phyloP scores from a whole-genome alignment of 176 grass and related monocot genomes.

The Themeda triandra region DNA sequence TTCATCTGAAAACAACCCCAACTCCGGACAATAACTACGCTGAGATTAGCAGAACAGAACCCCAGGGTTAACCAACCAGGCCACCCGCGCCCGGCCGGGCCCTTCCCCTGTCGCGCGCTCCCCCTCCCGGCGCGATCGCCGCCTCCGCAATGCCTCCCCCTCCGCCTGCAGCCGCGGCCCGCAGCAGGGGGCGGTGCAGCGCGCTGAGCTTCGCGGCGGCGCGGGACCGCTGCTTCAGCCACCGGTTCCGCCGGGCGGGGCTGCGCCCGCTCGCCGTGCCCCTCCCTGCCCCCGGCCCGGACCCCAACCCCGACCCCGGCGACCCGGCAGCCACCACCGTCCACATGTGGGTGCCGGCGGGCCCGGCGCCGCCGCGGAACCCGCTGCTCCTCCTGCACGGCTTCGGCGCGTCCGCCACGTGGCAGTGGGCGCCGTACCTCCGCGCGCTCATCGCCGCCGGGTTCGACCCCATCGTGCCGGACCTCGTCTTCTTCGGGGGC shows the following conservation, averaged over 20 bases:
- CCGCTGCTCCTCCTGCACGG: constrained; percentile 85
- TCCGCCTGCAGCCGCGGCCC: constrained; percentile 19
- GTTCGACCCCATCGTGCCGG: constrained; percentile 88
- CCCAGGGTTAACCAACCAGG: not conserved
- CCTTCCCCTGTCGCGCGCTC: not conserved
- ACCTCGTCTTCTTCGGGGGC: constrained; percentile 91
- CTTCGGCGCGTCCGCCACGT: constrained; percentile 85
- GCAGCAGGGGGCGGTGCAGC: constrained; percentile 13
- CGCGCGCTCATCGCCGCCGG: constrained; percentile 64
- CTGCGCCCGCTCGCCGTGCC: constrained; percentile 48
- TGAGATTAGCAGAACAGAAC: constrained; percentile 22
- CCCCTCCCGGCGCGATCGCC: not conserved
- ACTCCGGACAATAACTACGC: not conserved
- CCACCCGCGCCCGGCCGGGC: too few species aligned
- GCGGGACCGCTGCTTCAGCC: constrained; percentile 69
- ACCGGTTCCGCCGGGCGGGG: constrained; percentile 57
- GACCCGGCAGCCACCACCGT: constrained; percentile 45
- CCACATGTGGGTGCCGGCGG: constrained; percentile 70
- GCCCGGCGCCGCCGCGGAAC: constrained; percentile 37
- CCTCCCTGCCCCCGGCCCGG: constrained; percentile 8
- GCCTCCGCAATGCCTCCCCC: constrained; percentile 42
- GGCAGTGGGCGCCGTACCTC: constrained; percentile 89
- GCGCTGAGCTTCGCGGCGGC: constrained; percentile 73
- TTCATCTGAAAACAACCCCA: not conserved
- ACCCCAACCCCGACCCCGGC: not conserved